A percentile compares a stretch with the other conserved stretches of the same genome.
These are phyloP conservation scores for Forsythia suspensa DNA, from an alignment of 257 asterid genomes.

Conservation along the genomic window DNA sequence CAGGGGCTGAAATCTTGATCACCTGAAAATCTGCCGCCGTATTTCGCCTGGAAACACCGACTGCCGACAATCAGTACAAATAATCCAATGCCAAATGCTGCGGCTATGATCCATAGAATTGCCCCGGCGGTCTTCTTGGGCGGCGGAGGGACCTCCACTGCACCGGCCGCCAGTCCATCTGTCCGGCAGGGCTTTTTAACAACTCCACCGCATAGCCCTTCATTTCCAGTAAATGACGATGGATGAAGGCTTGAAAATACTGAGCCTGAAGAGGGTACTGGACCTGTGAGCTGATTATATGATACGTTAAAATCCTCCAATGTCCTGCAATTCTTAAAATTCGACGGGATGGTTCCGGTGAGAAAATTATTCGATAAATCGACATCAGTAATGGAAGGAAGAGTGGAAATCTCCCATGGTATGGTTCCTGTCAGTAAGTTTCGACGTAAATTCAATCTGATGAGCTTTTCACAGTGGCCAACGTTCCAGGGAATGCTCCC, in stretches of 20 bases:
- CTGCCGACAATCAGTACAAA: slow-evolving; percentile 56
- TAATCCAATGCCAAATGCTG: slow-evolving; percentile 70
- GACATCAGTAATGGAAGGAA: slow-evolving; percentile 68
- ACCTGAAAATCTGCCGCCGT: slow-evolving; percentile 37
- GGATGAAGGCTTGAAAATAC: slow-evolving; percentile 66
- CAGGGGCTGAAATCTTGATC: slow-evolving; percentile 62
- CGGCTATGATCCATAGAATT: slow-evolving; percentile 77
- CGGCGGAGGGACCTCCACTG: slow-evolving; percentile 35
- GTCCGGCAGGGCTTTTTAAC: slow-evolving; percentile 55
- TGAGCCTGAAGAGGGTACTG: slow-evolving; percentile 68
- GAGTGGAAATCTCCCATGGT: slow-evolving; percentile 89
- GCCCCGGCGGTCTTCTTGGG: slow-evolving; percentile 70
- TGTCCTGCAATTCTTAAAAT: slow-evolving; percentile 70
- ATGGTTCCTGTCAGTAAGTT: slow-evolving; percentile 78
- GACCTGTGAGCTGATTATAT: slow-evolving; percentile 83
- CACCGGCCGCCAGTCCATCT: slow-evolving; percentile 26
- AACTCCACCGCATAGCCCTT: slow-evolving; percentile 71
- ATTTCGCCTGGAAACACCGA: slow-evolving; percentile 58
- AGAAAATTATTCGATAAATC: slow-evolving; percentile 76
- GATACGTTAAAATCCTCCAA: slow-evolving; percentile 85
- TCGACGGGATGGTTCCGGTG: slow-evolving; percentile 75
- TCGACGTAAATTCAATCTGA: slow-evolving; percentile 48
- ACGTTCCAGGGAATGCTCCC: slow-evolving; percentile 87
- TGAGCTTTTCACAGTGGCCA: slow-evolving; percentile 76
- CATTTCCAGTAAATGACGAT: slow-evolving; percentile 74